Percentiles rank a stretch among this genome's conserved stretches.
Evolutionary conservation across 192 early-diverging fungal species (phyloP).

Genomic region (Martensiomyces pterosporus): DNA sequence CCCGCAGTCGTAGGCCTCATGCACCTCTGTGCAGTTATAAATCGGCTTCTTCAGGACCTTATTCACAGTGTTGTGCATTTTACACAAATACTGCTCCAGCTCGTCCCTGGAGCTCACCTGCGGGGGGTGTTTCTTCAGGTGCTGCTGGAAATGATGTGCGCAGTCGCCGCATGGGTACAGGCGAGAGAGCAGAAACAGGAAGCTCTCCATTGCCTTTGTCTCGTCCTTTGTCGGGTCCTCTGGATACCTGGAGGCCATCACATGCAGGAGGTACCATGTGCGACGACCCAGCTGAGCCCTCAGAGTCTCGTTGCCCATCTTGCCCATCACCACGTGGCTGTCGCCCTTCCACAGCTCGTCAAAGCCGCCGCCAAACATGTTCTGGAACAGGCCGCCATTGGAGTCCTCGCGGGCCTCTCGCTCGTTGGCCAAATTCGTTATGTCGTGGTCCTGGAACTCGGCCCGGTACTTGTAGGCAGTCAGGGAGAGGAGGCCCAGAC

Average conservation of each 20-base stretch:
- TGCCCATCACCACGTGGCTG: conserved; percentile 60
- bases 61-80: conserved; percentile 92
- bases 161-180: conserved; percentile 98
- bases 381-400: conserved; percentile 23
- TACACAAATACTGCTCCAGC: conserved; percentile 83
- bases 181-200: conserved; percentile 75
- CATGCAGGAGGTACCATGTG: conserved; percentile 91
- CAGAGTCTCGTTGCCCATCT: conserved; percentile 69
- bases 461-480: conserved; percentile 35
- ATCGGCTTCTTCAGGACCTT: conserved; percentile 69
- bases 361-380: conserved; percentile 13
- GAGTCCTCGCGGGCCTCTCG: not conserved
- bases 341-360: conserved; percentile 34
- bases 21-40: conserved; percentile 76
- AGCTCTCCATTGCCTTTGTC: conserved; percentile 69
- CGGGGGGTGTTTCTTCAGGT: conserved; percentile 76
- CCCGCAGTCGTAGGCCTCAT: conserved; percentile 82
- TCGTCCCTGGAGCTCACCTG: conserved; percentile 66
- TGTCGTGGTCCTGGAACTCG: conserved; percentile 32
- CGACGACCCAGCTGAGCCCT: conserved; percentile 81
- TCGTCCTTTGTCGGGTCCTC: conserved; percentile 71
- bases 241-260: conserved; percentile 88
- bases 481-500: conserved; percentile 23
- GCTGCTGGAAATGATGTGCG: conserved; percentile 79
- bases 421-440: conserved; percentile 27